A percentile compares a stretch with the other conserved stretches of the same genome.
phyloP scores from a whole-genome alignment of 192 early-diverging fungal genomes.

The Coemansia sp. region DNA sequence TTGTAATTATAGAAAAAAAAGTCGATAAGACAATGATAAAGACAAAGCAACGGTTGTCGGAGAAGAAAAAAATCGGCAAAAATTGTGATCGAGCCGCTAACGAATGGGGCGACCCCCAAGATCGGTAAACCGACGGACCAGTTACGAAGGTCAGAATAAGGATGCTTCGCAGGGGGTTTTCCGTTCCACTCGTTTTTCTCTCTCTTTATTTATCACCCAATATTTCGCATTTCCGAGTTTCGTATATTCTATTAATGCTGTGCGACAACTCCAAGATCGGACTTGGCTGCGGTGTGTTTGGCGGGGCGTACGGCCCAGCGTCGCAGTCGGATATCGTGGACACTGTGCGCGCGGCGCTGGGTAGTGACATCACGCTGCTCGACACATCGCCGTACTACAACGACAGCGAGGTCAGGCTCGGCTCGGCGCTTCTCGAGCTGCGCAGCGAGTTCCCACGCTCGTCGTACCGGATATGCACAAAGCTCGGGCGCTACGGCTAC shows the following conservation, averaged over 20 bases:
- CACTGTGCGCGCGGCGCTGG: slow-evolving; percentile 28
- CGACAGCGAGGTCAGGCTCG: slow-evolving; percentile 62
- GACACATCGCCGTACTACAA: slow-evolving; percentile 76
- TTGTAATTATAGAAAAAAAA: background rate
- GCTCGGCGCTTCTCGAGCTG: slow-evolving; percentile 54
- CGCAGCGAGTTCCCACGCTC: slow-evolving; percentile 56
- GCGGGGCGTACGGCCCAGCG: slow-evolving; percentile 36
- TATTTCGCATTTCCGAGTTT: no score
- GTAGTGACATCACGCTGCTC: slow-evolving; percentile 59
- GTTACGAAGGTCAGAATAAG: no score
- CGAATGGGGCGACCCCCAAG: no score
- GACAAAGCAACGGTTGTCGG: background rate
- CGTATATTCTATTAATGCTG: background rate
- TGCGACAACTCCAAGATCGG: slow-evolving; percentile 2
- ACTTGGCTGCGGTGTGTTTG: slow-evolving; percentile 43
- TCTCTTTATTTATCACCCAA: background rate
- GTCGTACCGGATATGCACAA: slow-evolving; percentile 65
- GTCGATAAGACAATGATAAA: background rate
- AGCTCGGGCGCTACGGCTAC: slow-evolving; percentile 70
- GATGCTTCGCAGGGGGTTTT: no score
- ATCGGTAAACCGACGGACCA: no score
- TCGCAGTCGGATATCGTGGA: background rate
- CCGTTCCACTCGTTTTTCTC: background rate
- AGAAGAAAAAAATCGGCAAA: background rate
- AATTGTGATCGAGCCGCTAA: no score